A percentile compares a stretch with the other conserved stretches of the same genome.
Conservation (phyloP, 2,329 filamentous ascomycete species). For the Pseudocercospora pini-densiflorae region DNA sequence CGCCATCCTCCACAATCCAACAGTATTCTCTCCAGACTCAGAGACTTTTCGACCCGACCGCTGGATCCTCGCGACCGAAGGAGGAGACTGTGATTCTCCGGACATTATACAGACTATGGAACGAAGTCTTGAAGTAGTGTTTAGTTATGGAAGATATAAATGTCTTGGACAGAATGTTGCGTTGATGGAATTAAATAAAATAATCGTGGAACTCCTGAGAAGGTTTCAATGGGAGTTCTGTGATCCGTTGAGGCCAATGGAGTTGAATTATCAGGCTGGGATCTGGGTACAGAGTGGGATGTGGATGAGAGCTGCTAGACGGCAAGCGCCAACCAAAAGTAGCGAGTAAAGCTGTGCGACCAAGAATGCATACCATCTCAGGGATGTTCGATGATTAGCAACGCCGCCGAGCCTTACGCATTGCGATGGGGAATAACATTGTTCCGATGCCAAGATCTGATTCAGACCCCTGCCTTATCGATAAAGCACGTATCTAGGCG, state of each 20-base stretch:
- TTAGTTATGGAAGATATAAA: conserved; percentile 36
- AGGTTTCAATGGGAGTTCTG: conserved; percentile 15
- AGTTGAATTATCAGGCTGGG: conserved; percentile 13
- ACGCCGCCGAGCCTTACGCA: too few relatives aligned
- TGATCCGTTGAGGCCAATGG: conserved; percentile 8
- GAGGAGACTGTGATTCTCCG: conserved; percentile 13
- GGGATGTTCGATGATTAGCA: too few relatives aligned
- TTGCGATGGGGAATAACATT: too few relatives aligned
- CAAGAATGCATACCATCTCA: too few relatives aligned
- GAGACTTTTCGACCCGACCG: conserved; percentile 21
- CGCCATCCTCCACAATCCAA: conserved; percentile 26
- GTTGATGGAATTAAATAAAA: conserved; percentile 40
- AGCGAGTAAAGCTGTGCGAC: too few relatives aligned
- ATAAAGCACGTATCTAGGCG: too few relatives aligned
- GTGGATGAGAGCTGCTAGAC: conserved; percentile 16
- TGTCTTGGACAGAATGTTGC: conserved; percentile 36
- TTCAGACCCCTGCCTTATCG: too few relatives aligned
- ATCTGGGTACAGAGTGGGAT: conserved; percentile 20
- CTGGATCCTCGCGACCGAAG: conserved; percentile 14
- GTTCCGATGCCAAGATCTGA: too few relatives aligned
- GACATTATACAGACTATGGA: conserved; percentile 18
- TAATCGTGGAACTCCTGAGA: conserved; percentile 15
- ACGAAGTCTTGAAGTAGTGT: conserved; percentile 31
- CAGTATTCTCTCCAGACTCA: conserved; percentile 11
- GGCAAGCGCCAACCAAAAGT: too few relatives aligned